Conservation (phyloP, 495 filamentous ascomycete genomes). For the Lepraria neglecta region DNA sequence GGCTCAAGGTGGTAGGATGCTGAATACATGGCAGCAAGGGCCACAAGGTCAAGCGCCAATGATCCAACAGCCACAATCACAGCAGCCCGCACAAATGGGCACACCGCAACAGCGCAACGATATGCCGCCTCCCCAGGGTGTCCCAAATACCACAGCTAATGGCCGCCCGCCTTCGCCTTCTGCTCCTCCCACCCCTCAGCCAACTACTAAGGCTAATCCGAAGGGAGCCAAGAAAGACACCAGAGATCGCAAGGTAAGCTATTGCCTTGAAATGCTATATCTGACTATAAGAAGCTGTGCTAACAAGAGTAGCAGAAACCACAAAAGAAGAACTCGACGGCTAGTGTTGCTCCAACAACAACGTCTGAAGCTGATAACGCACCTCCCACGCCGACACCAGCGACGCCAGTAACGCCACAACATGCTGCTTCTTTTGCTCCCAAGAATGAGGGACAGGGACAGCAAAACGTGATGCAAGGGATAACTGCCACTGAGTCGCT, state of each 20-base stretch:
- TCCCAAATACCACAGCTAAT: slow-evolving; percentile 53
- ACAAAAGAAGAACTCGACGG: slow-evolving; percentile 63
- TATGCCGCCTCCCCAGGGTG: slow-evolving; percentile 89
- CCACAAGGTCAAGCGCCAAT: slow-evolving; percentile 57
- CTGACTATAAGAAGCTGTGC: neutral
- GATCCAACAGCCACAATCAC: slow-evolving; percentile 53
- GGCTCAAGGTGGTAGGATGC: slow-evolving; percentile 45
- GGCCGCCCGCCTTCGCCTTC: slow-evolving; percentile 68
- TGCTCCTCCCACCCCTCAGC: slow-evolving; percentile 82
- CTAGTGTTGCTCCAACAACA: slow-evolving; percentile 63
- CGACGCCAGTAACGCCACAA: slow-evolving; percentile 81
- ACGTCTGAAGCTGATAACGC: slow-evolving; percentile 65
- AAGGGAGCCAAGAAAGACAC: slow-evolving; percentile 80
- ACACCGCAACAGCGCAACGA: slow-evolving; percentile 67
- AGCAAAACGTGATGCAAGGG: slow-evolving; percentile 43
- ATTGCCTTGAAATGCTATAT: slow-evolving; percentile 7
- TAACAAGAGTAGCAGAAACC: slow-evolving; percentile 40
- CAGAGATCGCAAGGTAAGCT: slow-evolving; percentile 72
- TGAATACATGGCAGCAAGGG: slow-evolving; percentile 52
- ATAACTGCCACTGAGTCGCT: slow-evolving; percentile 37
- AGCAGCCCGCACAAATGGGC: slow-evolving; percentile 58
- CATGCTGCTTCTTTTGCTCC: slow-evolving; percentile 58
- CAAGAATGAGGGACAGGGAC: slow-evolving; percentile 41
- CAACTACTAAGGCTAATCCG: slow-evolving; percentile 67
- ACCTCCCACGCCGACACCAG: slow-evolving; percentile 69